phyloP scores from a whole-genome alignment of 1,139 yeast species.

The Candida labiduridarum region DNA sequence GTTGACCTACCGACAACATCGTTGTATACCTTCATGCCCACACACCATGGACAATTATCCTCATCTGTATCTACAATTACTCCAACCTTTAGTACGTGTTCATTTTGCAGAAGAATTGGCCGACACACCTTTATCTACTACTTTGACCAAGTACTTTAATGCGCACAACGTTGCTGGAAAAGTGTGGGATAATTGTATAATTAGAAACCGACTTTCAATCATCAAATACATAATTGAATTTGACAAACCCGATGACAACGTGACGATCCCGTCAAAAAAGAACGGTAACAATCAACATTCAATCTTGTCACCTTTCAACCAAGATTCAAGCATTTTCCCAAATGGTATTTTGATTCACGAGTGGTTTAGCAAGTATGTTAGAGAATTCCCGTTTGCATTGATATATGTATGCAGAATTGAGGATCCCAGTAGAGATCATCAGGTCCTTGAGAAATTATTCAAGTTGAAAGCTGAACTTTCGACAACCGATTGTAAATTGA shows the following conservation, averaged over 20 bases:
- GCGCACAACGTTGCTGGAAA: conserved; percentile 23
- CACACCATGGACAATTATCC: conserved; percentile 35
- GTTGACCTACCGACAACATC: no score
- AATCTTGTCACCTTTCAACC: conserved; percentile 39
- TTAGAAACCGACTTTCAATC: conserved; percentile 40
- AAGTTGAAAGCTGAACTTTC: conserved; percentile 21
- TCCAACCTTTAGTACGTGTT: conserved; percentile 36
- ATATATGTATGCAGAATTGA: conserved; percentile 26
- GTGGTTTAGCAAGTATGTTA: conserved; percentile 42
- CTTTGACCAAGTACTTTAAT: conserved; percentile 18
- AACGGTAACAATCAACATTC: conserved; percentile 24
- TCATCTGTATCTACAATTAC: conserved; percentile 28
- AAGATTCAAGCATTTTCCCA: conserved; percentile 41
- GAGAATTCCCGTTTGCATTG: conserved; percentile 37
- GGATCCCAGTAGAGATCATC: conserved; percentile 19
- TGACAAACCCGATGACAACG: conserved; percentile 2
- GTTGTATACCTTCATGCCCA: no score
- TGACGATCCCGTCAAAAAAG: conserved; percentile 12
- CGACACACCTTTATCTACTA: conserved; percentile 7
- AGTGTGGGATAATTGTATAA: conserved; percentile 45
- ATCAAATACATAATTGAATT: conserved; percentile 31
- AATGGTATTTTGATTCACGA: conserved; percentile 40
- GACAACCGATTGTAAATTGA: conserved; percentile 26
- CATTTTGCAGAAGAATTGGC: conserved; percentile 15
- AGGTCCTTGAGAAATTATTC: conserved; percentile 17